Evolutionary conservation across 2,329 filamentous ascomycete genomes (phyloP), one percentile per base, ranked within the genome.

Genomic region (Fusarium humuli): DNA sequence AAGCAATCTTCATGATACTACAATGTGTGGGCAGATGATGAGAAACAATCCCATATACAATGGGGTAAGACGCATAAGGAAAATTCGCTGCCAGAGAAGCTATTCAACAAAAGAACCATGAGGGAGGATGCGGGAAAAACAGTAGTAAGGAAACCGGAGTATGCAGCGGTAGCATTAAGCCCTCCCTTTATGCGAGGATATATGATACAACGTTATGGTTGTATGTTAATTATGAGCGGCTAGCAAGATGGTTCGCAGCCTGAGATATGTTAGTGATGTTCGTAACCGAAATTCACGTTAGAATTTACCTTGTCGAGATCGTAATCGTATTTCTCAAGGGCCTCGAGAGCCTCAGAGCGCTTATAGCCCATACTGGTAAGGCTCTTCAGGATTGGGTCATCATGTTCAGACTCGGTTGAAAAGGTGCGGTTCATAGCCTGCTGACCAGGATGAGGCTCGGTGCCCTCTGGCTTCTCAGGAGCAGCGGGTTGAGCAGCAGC

Each of bases 251-350:
- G 75, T 88, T 87, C 70, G 86, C 86, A 55, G 86, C 86, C 86
- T 81, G 6, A 59, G 10, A 29, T 12, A 22, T 42, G 44, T 54
- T 40, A 53, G 20, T 27, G 49, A n/a, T 14, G 12, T 52, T 12
- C 32, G 20, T 16, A 10, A 40, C 14, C 18, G n/a, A 34, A 6
- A 42, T 14, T 7, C 22, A 9, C 20, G 16, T 12, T 40, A 18
- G 23, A 49, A 50, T 90, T 83, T 82, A 97, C 95, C 88, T 93
- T 94, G 81, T 97, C 94, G 78, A 98, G 87, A 79, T 98, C 96
- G 81, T 98, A 98, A 82, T 98, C 94, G 79, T 92, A 97, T 80
- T 95, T 94, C 84, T 98, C 95, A 77, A 98, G 82, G 25, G 96
- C 95, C 52, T 85, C 85, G 37, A 98, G 82, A 18, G 94, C 92